Percentiles rank a stretch among this genome's conserved stretches.
Conservation (phyloP, 768 basidiomycete genomes). For the Amanita muscaria region DNA sequence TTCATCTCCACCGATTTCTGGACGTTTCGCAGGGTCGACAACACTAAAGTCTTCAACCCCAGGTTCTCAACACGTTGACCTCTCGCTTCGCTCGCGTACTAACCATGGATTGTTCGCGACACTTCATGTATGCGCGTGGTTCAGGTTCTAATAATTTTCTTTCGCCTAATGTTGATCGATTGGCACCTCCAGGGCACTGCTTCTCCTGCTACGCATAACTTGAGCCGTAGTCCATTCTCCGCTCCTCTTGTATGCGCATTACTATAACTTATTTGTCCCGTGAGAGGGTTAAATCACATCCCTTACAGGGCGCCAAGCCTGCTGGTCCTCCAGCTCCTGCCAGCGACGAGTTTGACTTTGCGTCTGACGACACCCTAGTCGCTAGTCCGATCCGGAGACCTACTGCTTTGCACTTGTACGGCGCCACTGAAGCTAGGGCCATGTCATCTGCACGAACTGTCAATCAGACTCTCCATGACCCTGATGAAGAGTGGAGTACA, state of each 20-base stretch:
- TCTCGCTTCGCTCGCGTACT: not conserved
- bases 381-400: slow-evolving; percentile 3
- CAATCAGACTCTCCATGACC: not conserved
- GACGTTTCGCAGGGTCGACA: not conserved
- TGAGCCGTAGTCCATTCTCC: not conserved
- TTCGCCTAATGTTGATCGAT: not conserved
- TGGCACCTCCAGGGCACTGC: not conserved
- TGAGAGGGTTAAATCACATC: not conserved
- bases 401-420: not conserved
- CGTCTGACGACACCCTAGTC: slow-evolving; percentile 9
- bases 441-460: too few relatives aligned
- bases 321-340: not conserved
- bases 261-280: not conserved
- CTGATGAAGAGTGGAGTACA: slow-evolving; percentile 8
- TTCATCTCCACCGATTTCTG: slow-evolving; percentile 2
- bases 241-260: slow-evolving; percentile 5
- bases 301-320: not conserved
- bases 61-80: not conserved
- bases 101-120: not conserved
- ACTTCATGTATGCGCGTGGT: slow-evolving; percentile 1
- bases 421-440: not conserved
- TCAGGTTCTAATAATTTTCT: not conserved
- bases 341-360: slow-evolving; percentile 1
- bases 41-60: not conserved
- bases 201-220: not conserved